Evolutionary conservation across 345 rosid species (phyloP).

Genomic region (Mallotus nudiflorus): DNA sequence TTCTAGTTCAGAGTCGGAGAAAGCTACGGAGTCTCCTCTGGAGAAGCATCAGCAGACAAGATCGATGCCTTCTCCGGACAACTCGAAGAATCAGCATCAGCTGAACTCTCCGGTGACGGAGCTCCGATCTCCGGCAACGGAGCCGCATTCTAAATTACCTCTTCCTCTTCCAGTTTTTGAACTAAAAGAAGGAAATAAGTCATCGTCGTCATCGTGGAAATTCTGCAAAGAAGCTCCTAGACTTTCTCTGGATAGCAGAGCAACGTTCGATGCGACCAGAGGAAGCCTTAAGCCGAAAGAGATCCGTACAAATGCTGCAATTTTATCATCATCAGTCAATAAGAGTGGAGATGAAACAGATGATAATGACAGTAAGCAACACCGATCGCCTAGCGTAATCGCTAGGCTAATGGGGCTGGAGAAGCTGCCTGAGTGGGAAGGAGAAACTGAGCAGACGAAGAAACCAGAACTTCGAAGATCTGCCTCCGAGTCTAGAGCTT

Average conservation of each 20-base stretch:
- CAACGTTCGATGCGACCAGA: conserved; percentile 76
- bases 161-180: conserved; percentile 57
- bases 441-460: conserved; percentile 46
- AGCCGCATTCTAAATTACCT: conserved; percentile 36
- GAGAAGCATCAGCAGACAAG: conserved; percentile 36
- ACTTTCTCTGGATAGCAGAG: conserved; percentile 97
- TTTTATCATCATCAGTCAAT: conserved; percentile 31
- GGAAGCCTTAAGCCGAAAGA: conserved; percentile 85
- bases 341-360: conserved; percentile 29
- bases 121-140: conserved; percentile 41
- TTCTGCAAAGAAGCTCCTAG: conserved; percentile 88
- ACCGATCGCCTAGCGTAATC: conserved; percentile 82
- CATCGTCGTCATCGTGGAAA: conserved; percentile 56
- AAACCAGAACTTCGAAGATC: conserved; percentile 80
- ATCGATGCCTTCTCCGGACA: conserved; percentile 46
- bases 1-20: conserved; percentile 36
- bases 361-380: conserved; percentile 40
- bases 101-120: conserved; percentile 35
- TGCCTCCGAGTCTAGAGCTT: conserved; percentile 84
- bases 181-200: conserved; percentile 49
- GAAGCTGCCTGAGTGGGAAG: conserved; percentile 53
- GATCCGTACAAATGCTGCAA: conserved; percentile 55
- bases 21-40: conserved; percentile 30
- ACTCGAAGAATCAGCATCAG: conserved; percentile 26
- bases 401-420: conserved; percentile 96